phyloP scores from a whole-genome alignment of 306 rosid species.

The Psophocarpus tetragonolobus region DNA sequence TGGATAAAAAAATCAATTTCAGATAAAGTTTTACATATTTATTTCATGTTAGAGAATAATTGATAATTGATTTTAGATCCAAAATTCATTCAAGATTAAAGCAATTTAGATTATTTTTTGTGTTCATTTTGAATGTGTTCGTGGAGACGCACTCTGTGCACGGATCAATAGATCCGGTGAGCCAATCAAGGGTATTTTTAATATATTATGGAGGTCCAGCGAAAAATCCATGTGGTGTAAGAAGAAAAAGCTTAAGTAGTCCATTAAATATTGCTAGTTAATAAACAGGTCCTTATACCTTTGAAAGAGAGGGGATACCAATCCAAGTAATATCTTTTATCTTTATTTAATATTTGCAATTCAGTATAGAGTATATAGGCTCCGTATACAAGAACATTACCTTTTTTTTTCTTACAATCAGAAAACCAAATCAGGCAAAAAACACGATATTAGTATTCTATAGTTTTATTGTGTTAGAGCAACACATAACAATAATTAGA shows the following conservation, averaged over 20 bases:
- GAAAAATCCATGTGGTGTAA: too few relatives aligned
- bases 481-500: background rate
- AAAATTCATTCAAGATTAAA: too few relatives aligned
- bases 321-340: background rate
- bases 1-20: too few relatives aligned
- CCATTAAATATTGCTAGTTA: background rate
- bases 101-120: too few relatives aligned
- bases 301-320: background rate
- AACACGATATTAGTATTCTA: background rate
- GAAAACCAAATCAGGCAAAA: slow-evolving; percentile 5
- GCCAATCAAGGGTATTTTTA: too few relatives aligned
- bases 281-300: background rate
- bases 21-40: too few relatives aligned
- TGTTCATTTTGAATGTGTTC: too few relatives aligned
- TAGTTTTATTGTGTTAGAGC: background rate
- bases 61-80: too few relatives aligned
- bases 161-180: too few relatives aligned
- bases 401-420: background rate
- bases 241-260: background rate
- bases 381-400: background rate
- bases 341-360: background rate
- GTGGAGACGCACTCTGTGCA: too few relatives aligned
- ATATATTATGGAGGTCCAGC: too few relatives aligned
- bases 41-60: too few relatives aligned
- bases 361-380: background rate